Conservation (phyloP, 2,329 filamentous ascomycete species). For the Trichophyton verrucosum region DNA sequence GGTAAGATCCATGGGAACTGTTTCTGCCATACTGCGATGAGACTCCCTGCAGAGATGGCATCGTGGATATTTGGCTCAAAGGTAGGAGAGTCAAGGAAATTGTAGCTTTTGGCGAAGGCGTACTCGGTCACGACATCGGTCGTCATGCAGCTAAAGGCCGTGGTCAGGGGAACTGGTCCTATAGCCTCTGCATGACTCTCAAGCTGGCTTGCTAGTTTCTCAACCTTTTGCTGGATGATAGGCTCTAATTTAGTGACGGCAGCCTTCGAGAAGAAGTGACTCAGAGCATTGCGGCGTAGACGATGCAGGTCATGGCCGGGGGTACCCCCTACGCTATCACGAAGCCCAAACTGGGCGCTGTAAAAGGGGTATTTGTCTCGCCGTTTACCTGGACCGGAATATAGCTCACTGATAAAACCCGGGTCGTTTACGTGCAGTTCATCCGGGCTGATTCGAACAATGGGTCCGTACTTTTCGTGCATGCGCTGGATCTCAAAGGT, state of each 20-base stretch:
- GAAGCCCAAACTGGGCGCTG: no score
- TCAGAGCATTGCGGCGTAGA: conserved; percentile 13
- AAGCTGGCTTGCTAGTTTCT: no score
- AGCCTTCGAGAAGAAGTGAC: conserved; percentile 1
- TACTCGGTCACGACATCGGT: no score
- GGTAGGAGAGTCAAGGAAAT: neutral
- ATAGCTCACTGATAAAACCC: neutral
- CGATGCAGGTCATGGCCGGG: conserved; percentile 15
- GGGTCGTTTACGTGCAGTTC: neutral
- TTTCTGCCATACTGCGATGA: no score
- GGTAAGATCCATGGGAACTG: no score
- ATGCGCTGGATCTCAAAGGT: conserved; percentile 14
- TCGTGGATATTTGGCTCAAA: no score
- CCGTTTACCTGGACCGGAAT: neutral
- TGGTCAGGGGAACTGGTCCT: no score
- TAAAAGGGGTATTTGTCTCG: no score
- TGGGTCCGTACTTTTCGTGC: conserved; percentile 16
- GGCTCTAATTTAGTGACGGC: neutral
- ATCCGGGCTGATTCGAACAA: neutral
- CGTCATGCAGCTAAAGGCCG: no score
- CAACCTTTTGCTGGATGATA: neutral
- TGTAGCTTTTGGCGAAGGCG: neutral
- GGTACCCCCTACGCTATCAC: no score
- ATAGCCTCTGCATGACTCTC: no score
- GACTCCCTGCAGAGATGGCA: no score